Conservation (phyloP, 1,284 basidiomycete genomes). For the Somion occarium region DNA sequence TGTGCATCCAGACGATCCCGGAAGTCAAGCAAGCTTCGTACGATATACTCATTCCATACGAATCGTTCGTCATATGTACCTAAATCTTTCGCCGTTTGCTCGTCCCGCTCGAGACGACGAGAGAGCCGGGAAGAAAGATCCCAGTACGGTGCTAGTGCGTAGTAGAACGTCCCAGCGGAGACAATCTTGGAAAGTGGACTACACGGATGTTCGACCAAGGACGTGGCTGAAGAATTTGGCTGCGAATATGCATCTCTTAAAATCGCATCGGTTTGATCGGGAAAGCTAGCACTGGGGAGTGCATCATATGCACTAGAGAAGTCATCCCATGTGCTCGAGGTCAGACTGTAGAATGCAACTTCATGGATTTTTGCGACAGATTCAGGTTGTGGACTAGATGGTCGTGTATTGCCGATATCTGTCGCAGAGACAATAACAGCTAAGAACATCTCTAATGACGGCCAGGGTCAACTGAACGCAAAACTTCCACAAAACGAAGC, state of each 20-base stretch:
- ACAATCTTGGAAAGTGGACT: slow-evolving; percentile 88
- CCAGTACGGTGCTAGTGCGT: slow-evolving; percentile 77
- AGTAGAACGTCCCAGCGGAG: slow-evolving; percentile 92
- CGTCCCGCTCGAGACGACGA: slow-evolving; percentile 54
- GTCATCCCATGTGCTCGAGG: slow-evolving; percentile 69
- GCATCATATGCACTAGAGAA: slow-evolving; percentile 46
- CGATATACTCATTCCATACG: slow-evolving; percentile 85
- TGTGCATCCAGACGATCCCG: slow-evolving; percentile 64
- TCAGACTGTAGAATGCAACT: slow-evolving; percentile 73
- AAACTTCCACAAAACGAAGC: slow-evolving; percentile 1
- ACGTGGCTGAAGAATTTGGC: slow-evolving; percentile 32
- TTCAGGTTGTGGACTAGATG: slow-evolving; percentile 53
- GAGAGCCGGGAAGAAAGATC: slow-evolving; percentile 84
- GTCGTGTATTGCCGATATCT: slow-evolving; percentile 75
- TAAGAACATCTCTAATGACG: slow-evolving; percentile 79
- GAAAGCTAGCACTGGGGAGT: slow-evolving; percentile 35
- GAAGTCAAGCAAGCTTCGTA: slow-evolving; percentile 77
- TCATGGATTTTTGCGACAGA: slow-evolving; percentile 72
- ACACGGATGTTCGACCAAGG: slow-evolving; percentile 86
- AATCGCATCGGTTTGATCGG: slow-evolving; percentile 43
- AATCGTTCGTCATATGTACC: slow-evolving; percentile 77
- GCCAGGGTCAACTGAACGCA: not conserved
- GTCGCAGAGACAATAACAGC: slow-evolving; percentile 71
- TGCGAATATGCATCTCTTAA: slow-evolving; percentile 43
- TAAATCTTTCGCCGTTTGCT: slow-evolving; percentile 46